Base-by-base conservation (phyloP, 2,329 filamentous ascomycete species). In the Fusarium coicis region DNA sequence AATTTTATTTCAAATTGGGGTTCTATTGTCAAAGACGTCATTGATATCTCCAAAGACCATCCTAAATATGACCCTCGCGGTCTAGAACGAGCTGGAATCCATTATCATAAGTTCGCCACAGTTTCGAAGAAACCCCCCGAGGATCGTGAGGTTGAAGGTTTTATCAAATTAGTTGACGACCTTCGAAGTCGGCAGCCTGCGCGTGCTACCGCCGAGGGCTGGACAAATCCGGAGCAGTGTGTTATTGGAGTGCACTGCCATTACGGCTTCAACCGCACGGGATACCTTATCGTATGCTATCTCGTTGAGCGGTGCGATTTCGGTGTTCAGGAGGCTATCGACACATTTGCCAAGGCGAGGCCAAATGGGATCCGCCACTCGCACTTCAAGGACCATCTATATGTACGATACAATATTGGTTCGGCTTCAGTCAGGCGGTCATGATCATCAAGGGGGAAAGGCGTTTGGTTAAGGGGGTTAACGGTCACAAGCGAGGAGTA, bases 231-330 rank as follows among this genome's bases (percentile, higher is more conserved):
- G 2, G 76, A 76, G 12, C 67, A 78, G 46, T 79, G 77, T n/a
- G 84, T 92, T 53, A 89, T 97, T 57, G 95, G 92, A 5, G 94
- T 97, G 0, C 96, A 98, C 80, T 98, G 96, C 78, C 96, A 98
- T 79, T 98, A 98, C 76, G 96, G 96, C 0, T 98, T 97, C 84
- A 98, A 98, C 80, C 89, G 95, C 28, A 98, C 96, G 0, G 96
- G 96, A 1, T 97, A 96, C 80, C 93, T 98, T 79, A 90, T 98
- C 56, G 92, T 94, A 37, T 94, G 92, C 78, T 98, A 98, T 79
- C 85, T 98, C n/a, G 92, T 98, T 19, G 95, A 98, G 83, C 87
- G 90, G 52, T 89, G 93, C 74, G 91, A 89, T 1, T 95, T 90
- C 77, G 85, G 84, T 28, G 89, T 97, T 4, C 89, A 93, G 76